A percentile compares a stretch with the other conserved stretches of the same genome.
Conservation (phyloP, 2,329 filamentous ascomycete genomes). For the Colletotrichum spaethianum region DNA sequence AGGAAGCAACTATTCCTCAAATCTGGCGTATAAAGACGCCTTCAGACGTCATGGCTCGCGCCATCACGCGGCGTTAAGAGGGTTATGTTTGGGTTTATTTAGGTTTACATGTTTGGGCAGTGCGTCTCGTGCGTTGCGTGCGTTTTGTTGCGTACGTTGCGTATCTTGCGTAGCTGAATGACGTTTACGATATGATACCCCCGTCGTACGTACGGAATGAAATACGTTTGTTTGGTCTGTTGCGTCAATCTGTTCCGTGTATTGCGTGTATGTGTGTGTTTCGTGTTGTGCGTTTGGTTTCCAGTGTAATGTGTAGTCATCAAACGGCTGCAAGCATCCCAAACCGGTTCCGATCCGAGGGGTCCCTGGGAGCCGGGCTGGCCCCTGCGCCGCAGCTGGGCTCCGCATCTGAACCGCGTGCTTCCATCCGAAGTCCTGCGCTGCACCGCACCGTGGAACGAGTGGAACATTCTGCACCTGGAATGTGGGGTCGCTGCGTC, state of each 20-base stretch:
- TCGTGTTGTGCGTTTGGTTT: conserved; percentile 27
- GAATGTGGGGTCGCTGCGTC: conserved; percentile 29
- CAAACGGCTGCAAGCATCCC: not conserved
- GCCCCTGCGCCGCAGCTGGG: conserved; percentile 22
- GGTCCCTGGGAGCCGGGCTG: not conserved
- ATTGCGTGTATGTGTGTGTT: conserved; percentile 41
- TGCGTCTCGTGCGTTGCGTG: conserved; percentile 35
- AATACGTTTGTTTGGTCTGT: conserved; percentile 44
- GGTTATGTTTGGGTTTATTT: conserved; percentile 17
- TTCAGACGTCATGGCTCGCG: conserved; percentile 34
- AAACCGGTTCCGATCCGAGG: not conserved
- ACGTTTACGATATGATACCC: conserved; percentile 41
- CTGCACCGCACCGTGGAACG: not conserved
- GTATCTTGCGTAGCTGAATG: conserved; percentile 33
- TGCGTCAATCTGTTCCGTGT: conserved; percentile 42
- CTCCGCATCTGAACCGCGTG: not conserved
- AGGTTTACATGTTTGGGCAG: conserved; percentile 32
- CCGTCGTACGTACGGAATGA: conserved; percentile 36
- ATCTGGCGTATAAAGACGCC: conserved; percentile 33
- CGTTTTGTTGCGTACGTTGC: conserved; percentile 32
- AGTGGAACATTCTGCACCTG: conserved; percentile 35
- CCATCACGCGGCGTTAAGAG: conserved; percentile 29
- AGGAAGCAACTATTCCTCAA: conserved; percentile 40
- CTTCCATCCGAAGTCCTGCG: not conserved
- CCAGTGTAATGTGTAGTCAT: conserved; percentile 27